Percentiles rank a stretch among this genome's conserved stretches.
Conservation (phyloP, 495 filamentous ascomycete genomes). For the Letharia lupina region DNA sequence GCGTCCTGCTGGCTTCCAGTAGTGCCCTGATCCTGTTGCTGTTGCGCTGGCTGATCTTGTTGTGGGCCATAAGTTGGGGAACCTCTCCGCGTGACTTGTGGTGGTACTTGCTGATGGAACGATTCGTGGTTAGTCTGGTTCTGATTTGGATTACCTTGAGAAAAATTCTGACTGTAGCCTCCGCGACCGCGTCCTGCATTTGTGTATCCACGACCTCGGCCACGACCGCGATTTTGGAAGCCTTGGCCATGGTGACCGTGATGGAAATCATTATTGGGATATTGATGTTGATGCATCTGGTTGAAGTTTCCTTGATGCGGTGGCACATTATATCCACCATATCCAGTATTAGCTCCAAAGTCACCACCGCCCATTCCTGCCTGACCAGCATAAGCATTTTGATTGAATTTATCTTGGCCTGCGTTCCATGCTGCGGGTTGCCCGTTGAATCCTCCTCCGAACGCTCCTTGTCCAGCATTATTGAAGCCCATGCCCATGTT, state of each 20-base stretch:
- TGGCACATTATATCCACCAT: slow-evolving; percentile 61
- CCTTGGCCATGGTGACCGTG: slow-evolving; percentile 55
- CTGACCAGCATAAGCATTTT: slow-evolving; percentile 55
- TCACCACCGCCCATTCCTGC: slow-evolving; percentile 68
- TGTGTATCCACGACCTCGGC: slow-evolving; percentile 55
- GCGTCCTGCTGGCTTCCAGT: slow-evolving; percentile 8
- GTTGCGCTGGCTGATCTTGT: slow-evolving; percentile 12
- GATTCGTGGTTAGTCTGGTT: slow-evolving; percentile 36
- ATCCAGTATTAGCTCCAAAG: slow-evolving; percentile 76
- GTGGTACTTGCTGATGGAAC: slow-evolving; percentile 32
- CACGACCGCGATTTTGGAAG: slow-evolving; percentile 52
- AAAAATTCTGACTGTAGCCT: slow-evolving; percentile 37
- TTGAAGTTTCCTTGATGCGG: slow-evolving; percentile 46
- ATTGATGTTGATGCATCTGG: slow-evolving; percentile 46
- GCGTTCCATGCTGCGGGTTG: slow-evolving; percentile 61
- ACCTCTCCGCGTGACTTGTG: slow-evolving; percentile 25
- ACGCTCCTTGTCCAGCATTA: slow-evolving; percentile 47
- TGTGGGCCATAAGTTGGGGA: slow-evolving; percentile 18
- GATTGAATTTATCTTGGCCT: slow-evolving; percentile 59
- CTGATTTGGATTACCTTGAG: slow-evolving; percentile 17
- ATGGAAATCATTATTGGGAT: slow-evolving; percentile 49
- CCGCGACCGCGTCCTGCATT: slow-evolving; percentile 47
- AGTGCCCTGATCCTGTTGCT: slow-evolving; percentile 11
- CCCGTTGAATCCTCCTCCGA: slow-evolving; percentile 58
- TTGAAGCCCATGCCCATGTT: slow-evolving; percentile 83